Conservation (phyloP, 2,329 filamentous ascomycete genomes). For the Zasmidium cellare region DNA sequence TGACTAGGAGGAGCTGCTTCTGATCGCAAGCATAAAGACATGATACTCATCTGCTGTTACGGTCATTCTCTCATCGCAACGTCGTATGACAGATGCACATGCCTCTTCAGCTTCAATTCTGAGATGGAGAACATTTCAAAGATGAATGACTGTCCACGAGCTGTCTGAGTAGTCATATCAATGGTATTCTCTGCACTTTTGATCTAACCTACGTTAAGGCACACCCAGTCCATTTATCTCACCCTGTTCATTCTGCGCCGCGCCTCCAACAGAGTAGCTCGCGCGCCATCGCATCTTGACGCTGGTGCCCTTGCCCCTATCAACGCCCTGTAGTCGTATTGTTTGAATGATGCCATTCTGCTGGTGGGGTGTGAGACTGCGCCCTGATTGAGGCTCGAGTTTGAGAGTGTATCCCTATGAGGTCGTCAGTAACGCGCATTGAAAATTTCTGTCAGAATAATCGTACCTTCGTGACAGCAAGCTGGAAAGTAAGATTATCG, state of each 20-base stretch:
- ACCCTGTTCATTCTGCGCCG: conserved; percentile 73
- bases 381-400: conserved; percentile 81
- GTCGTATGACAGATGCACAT: no score
- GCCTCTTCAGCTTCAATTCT: no score
- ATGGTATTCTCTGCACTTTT: no score
- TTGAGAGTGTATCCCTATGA: conserved; percentile 73
- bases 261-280: conserved; percentile 68
- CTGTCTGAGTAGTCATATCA: no score
- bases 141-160: no score
- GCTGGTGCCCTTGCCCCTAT: conserved; percentile 69
- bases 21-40: no score
- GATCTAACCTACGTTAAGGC: conserved; percentile 10
- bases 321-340: conserved; percentile 74
- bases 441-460: not conserved
- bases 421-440: not conserved
- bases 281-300: conserved; percentile 90
- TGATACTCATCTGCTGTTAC: no score
- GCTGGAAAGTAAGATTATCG: conserved; percentile 80
- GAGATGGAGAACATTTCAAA: no score
- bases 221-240: conserved; percentile 79
- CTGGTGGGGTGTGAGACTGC: conserved; percentile 69
- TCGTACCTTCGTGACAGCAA: conserved; percentile 86
- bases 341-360: conserved; percentile 78
- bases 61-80: no score
- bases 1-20: no score